Percentiles rank a stretch among this genome's conserved stretches.
Evolutionary conservation across 164 flowering plant species (phyloP).

Genomic region (Annona cherimola): DNA sequence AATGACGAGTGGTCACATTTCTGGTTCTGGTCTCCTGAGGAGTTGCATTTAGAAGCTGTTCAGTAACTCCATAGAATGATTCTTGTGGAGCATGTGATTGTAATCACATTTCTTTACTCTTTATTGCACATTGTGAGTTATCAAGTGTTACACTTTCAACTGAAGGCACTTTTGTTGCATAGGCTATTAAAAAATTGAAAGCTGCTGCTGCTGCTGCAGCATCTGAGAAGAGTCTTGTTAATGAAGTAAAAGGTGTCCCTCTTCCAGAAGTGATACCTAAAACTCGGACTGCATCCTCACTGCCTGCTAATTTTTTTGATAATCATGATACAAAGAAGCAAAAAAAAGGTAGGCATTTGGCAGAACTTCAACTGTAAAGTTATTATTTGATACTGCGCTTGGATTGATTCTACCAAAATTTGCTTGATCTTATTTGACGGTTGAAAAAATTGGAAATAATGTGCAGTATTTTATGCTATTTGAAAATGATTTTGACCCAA

Average conservation of each 20-base stretch:
- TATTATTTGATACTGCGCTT: not conserved
- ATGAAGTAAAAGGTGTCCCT: conserved; percentile 31
- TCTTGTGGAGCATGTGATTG: too few species aligned
- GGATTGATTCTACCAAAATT: not conserved
- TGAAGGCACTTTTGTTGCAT: conserved; percentile 9
- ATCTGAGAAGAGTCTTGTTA: conserved; percentile 27
- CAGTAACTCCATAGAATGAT: too few species aligned
- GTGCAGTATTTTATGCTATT: not conserved
- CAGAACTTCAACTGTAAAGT: not conserved
- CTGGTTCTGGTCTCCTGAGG: too few species aligned
- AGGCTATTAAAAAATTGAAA: conserved; percentile 70
- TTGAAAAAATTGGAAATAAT: too few species aligned
- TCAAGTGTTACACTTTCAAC: not conserved
- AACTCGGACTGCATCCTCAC: conserved; percentile 36
- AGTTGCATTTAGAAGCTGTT: too few species aligned
- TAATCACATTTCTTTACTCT: not conserved
- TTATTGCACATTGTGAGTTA: not conserved
- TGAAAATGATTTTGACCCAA: not conserved
- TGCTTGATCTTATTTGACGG: not conserved
- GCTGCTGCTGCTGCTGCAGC: conserved; percentile 36
- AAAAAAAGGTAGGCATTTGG: conserved; percentile 38
- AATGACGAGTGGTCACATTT: too few species aligned
- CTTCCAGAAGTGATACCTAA: conserved; percentile 16
- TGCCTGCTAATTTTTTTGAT: conserved; percentile 75
- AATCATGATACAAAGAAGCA: conserved; percentile 41